These are phyloP conservation scores for Neurospora intermedia DNA, from an alignment of 495 filamentous ascomycete species.

Conservation along the genomic window DNA sequence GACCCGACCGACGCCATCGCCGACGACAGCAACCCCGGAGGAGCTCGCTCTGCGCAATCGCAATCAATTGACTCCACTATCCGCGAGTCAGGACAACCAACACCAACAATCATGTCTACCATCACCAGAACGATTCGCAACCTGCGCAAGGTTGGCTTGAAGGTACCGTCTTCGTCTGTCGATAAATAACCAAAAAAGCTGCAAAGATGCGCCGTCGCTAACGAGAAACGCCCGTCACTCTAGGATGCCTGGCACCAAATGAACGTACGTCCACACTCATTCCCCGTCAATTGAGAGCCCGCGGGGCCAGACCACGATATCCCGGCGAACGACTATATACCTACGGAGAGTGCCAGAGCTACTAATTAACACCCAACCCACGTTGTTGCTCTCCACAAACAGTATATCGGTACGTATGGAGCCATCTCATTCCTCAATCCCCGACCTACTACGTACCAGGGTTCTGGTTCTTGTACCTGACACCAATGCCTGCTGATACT, in stretches of 20 bases:
- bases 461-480: too few species aligned
- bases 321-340: neutral
- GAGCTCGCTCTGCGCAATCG: neutral
- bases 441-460: neutral
- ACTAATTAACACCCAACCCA: conserved; percentile 17
- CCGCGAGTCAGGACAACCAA: neutral
- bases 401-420: conserved; percentile 62
- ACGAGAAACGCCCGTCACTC: conserved; percentile 5
- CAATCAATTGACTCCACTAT: conserved; percentile 11
- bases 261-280: conserved; percentile 52
- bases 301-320: neutral
- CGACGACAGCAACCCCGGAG: conserved; percentile 1
- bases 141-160: conserved; percentile 74
- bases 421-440: neutral
- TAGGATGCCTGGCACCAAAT: conserved; percentile 88
- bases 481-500: too few species aligned
- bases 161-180: conserved; percentile 39
- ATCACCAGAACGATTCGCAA: conserved; percentile 78
- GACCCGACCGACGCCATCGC: neutral
- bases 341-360: conserved; percentile 5
- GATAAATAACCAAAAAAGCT: neutral
- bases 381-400: conserved; percentile 13
- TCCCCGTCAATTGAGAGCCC: neutral
- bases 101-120: conserved; percentile 70
- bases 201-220: conserved; percentile 9